Evolutionary conservation across 2,329 filamentous ascomycete species (phyloP), one percentile per base, ranked within the genome.

Genomic region (Fusarium foetens): DNA sequence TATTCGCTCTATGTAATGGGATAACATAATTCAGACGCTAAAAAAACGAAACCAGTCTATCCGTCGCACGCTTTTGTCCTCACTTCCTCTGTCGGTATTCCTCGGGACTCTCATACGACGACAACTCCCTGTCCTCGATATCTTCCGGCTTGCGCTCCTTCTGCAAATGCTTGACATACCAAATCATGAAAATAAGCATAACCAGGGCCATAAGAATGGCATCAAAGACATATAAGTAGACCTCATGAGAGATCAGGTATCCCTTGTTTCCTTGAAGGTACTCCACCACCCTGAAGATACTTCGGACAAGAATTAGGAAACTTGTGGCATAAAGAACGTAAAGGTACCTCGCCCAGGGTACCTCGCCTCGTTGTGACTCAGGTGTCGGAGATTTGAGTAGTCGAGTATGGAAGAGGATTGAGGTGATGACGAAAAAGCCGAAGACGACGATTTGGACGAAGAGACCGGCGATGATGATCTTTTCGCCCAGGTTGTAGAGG

Each of bases 281-380:
- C 1, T 67, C 63, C 5, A 67, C 38, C 1, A 67, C 64, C 3
- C 64, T 39, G 21, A 67, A 67, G 5, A 67, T 61, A 17, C 64
- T 67, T 45, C 64, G 46, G 0, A 67, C 54, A 6, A 67, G 63
- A 5, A 67, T 67, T 2, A 67, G 54, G 23, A 60, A 31, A 12
- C 63, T 67, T 3, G 64, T 67, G 8, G 16, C 46, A 23, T 67
- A 67, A 3, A 67, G 64, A 2, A 67, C 45, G 39, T 67, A 67
- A 2, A 67, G 25, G 6, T 66, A 66, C 27, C 62, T 33, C 14
- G 31, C n/a, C 53, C 64, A 66, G 0, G 64, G 64, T 1, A 61
- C 23, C 3, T 52, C 33, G 9, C 53, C 64, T 16, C 45, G 52
- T 5, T 36, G 8, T 8, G 64, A 60, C 13, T 66, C 62, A 23